Percentiles rank a stretch among this genome's conserved stretches.
Conservation (phyloP, 2,329 filamentous ascomycete genomes). For the Chrysoporthe cubensis region DNA sequence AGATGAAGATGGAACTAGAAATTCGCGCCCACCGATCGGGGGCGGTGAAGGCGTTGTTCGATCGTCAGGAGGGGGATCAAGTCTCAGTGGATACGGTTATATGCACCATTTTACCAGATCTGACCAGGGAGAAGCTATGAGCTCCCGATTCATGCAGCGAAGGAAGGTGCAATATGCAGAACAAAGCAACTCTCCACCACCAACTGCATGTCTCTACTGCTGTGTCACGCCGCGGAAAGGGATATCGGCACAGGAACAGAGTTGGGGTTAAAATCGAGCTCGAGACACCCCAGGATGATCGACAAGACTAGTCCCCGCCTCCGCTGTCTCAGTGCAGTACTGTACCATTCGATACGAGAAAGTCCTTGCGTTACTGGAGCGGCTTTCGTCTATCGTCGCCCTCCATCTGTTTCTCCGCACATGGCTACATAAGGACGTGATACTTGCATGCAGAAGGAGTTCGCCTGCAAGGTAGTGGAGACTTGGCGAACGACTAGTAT, state of each 20-base stretch:
- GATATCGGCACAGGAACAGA: slow-evolving; percentile 1
- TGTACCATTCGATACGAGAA: slow-evolving; percentile 13
- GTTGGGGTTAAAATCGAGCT: background rate
- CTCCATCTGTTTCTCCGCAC: slow-evolving; percentile 16
- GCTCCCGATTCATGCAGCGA: background rate
- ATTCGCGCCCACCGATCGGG: slow-evolving; percentile 55
- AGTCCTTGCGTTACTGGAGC: slow-evolving; percentile 16
- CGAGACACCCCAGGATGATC: slow-evolving; percentile 1
- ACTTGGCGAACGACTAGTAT: slow-evolving; percentile 6
- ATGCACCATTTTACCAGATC: slow-evolving; percentile 19
- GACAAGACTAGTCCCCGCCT: slow-evolving; percentile 4
- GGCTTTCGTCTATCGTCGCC: slow-evolving; percentile 1
- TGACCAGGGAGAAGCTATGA: slow-evolving; percentile 21
- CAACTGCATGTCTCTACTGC: background rate
- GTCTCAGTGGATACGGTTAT: slow-evolving; percentile 59
- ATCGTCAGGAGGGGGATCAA: slow-evolving; percentile 58
- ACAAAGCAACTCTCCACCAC: background rate
- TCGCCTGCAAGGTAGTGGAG: background rate
- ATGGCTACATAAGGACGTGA: background rate
- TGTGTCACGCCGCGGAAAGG: background rate
- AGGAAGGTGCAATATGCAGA: background rate
- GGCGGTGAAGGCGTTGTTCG: slow-evolving; percentile 53
- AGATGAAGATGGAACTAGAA: slow-evolving; percentile 75
- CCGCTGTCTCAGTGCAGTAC: slow-evolving; percentile 18
- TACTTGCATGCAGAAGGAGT: slow-evolving; percentile 6